Percentiles rank a stretch among this genome's conserved stretches.
phyloP scores from a whole-genome alignment of 148 eudicot species.

The Drosera capensis region DNA sequence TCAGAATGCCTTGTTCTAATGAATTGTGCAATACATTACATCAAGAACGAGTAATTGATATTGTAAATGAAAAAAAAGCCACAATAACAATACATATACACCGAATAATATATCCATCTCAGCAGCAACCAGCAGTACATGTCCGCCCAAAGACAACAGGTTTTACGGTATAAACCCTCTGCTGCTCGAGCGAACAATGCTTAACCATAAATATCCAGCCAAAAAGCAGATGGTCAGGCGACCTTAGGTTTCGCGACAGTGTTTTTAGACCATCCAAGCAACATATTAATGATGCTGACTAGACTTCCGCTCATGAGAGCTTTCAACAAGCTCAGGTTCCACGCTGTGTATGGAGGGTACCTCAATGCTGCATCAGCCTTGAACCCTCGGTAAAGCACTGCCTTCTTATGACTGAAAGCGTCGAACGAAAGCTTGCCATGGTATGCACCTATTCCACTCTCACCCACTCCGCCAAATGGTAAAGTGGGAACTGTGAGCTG shows the following conservation, averaged over 20 bases:
- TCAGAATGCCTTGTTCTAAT: no score
- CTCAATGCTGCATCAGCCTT: constrained; percentile 45
- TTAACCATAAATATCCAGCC: no score
- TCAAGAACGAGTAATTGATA: no score
- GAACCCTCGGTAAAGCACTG: constrained; percentile 41
- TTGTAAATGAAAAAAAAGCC: no score
- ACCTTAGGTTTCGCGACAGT: constrained; percentile 9
- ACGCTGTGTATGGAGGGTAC: constrained; percentile 68
- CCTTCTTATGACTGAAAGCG: constrained; percentile 70
- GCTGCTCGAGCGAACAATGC: no score
- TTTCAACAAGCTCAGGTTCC: constrained; percentile 39
- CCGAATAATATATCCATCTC: no score
- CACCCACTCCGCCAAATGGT: constrained; percentile 91
- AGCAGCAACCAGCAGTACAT: no score
- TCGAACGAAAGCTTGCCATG: constrained; percentile 83
- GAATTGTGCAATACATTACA: no score
- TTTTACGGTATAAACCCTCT: no score
- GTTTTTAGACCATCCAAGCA: constrained; percentile 23
- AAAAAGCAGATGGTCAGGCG: neutral
- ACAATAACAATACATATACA: no score
- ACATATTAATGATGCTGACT: constrained; percentile 33
- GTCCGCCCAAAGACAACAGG: no score
- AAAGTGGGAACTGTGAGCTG: constrained; percentile 21
- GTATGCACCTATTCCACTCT: constrained; percentile 75
- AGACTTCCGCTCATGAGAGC: constrained; percentile 42